A percentile compares a stretch with the other conserved stretches of the same genome.
Conservation (phyloP, 805 yeast genomes). For the Candida qinlingensis region DNA sequence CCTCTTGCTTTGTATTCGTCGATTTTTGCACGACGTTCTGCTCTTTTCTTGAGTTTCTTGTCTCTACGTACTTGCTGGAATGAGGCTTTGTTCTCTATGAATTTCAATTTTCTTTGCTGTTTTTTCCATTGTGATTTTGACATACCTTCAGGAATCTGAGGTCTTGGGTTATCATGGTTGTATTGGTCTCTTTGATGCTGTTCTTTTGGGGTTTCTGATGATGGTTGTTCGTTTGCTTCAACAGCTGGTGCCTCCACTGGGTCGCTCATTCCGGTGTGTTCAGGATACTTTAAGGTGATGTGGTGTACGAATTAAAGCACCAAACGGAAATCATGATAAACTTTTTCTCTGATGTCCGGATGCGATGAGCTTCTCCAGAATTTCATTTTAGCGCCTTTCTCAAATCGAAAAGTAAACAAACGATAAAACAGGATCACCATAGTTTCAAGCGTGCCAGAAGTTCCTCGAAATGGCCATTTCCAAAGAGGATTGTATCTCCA, state of each 20-base stretch:
- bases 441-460: neutral
- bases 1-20: slow-evolving; percentile 32
- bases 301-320: too few relatives aligned
- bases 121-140: slow-evolving; percentile 83
- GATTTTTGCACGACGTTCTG: slow-evolving; percentile 34
- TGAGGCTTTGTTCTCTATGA: slow-evolving; percentile 63
- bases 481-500: slow-evolving; percentile 14
- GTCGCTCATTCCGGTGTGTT: neutral
- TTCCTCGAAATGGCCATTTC: slow-evolving; percentile 1
- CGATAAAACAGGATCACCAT: neutral
- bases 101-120: slow-evolving; percentile 47
- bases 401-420: neutral
- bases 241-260: neutral
- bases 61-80: slow-evolving; percentile 47
- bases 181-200: neutral
- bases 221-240: neutral
- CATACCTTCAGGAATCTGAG: slow-evolving; percentile 74
- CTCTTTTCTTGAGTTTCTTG: slow-evolving; percentile 45
- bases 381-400: neutral
- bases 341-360: slow-evolving; percentile 9
- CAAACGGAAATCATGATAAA: neutral
- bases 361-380: slow-evolving; percentile 8
- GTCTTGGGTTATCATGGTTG: slow-evolving; percentile 9
- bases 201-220: neutral
- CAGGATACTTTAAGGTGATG: neutral